A percentile compares a stretch with the other conserved stretches of the same genome.
Conservation (phyloP, 768 basidiomycete genomes). For the Termitomyces sp. region DNA sequence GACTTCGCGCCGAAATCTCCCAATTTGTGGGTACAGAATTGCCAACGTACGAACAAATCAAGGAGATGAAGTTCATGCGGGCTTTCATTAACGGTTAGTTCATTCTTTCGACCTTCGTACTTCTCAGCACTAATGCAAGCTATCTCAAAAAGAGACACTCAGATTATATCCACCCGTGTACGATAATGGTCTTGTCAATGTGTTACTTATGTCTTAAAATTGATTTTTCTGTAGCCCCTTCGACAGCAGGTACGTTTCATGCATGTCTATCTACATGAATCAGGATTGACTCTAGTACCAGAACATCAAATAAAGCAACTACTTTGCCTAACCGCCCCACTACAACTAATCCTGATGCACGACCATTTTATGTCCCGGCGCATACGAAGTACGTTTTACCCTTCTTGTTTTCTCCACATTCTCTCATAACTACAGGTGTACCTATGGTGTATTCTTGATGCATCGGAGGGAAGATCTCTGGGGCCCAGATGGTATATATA, state of each 20-base stretch:
- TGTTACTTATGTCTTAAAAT: not conserved
- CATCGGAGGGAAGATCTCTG: constrained; percentile 62
- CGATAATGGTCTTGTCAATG: constrained; percentile 13
- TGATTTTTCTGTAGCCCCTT: constrained; percentile 30
- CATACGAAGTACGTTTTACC: constrained; percentile 26
- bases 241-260: constrained; percentile 27
- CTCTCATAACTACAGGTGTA: constrained; percentile 24
- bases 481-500: constrained; percentile 62
- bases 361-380: constrained; percentile 41
- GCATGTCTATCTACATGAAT: not conserved
- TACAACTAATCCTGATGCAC: constrained; percentile 26
- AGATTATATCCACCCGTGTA: constrained; percentile 54
- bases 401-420: not conserved
- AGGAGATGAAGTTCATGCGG: constrained; percentile 57
- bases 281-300: constrained; percentile 1
- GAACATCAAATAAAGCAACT: constrained; percentile 24
- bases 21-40: constrained; percentile 40
- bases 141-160: constrained; percentile 40
- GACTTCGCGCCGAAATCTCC: constrained; percentile 51
- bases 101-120: not conserved
- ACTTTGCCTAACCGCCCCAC: constrained; percentile 21
- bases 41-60: constrained; percentile 55
- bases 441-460: constrained; percentile 55
- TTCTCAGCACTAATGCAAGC: not conserved
- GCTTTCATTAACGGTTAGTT: constrained; percentile 55